Conservation (phyloP, 1,284 basidiomycete genomes). For the Serendipita sp. region DNA sequence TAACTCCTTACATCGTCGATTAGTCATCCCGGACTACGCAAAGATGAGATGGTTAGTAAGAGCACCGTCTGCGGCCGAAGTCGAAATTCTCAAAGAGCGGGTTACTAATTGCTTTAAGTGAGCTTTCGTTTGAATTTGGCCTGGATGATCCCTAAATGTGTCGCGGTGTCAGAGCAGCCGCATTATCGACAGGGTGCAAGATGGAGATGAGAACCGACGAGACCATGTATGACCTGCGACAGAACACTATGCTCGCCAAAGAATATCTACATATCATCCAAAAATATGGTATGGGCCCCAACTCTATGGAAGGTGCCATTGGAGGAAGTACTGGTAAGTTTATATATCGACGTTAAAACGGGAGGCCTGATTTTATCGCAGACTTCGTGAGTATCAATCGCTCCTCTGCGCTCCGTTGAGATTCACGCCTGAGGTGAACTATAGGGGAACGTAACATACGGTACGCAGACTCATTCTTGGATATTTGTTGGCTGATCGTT, state of each 20-base stretch:
- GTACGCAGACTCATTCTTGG: constrained; percentile 24
- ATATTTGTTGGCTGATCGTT: constrained; percentile 9
- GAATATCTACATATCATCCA: background rate
- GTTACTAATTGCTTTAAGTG: constrained; percentile 52
- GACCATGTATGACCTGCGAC: constrained; percentile 42
- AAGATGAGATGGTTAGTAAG: constrained; percentile 55
- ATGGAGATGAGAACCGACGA: constrained; percentile 31
- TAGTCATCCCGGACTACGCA: constrained; percentile 70
- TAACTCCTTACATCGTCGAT: constrained; percentile 6
- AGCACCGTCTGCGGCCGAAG: constrained; percentile 43
- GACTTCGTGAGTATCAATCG: constrained; percentile 42
- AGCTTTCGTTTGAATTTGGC: constrained; percentile 16
- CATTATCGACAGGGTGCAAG: constrained; percentile 52
- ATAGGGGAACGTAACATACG: constrained; percentile 55
- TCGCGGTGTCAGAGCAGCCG: constrained; percentile 40
- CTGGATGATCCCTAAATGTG: constrained; percentile 4
- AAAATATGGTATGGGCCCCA: background rate
- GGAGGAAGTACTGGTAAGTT: constrained; percentile 38
- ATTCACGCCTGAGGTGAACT: background rate
- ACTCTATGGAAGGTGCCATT: constrained; percentile 33
- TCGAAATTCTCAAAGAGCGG: constrained; percentile 35
- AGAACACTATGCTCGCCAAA: constrained; percentile 38
- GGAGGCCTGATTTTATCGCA: too few species aligned
- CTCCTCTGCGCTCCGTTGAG: background rate
- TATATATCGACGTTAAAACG: too few species aligned